Evolutionary conservation across 371 early-diverging fungal species (phyloP), one percentile per base, ranked within the genome.

Genomic region (Lichtheimia ornata): DNA sequence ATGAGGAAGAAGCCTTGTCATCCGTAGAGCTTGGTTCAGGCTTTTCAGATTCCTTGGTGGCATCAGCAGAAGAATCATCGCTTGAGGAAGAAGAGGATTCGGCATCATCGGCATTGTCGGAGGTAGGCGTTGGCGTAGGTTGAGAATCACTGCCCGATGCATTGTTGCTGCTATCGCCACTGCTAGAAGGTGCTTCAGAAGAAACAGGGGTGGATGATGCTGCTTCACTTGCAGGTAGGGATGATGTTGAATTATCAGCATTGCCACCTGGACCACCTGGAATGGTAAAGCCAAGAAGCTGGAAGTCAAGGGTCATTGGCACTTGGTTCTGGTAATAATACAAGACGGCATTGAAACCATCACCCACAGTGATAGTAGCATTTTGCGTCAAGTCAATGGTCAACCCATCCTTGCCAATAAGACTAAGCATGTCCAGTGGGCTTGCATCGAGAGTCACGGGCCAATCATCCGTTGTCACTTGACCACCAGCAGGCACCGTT

Each of bases 331-430:
- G 76, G 35, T 44, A 53, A 30, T 79, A 73, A n/a, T 58, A 59
- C 61, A 79, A 54, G 4, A 63, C 50, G 2, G 60, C 50, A 25
- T 45, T 45, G 53, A 61, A 73, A 2, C 62, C 52, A 24, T 67
- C 71, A 42, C 74, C 73, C 20, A 74, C 72, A 15, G 67, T 43
- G n/a, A 66, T 49, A 44, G 73, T 72, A 6, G 65, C 70, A 27
- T 70, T 74, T 59, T 74, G 75, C 12, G 54, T 43, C 18, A 78
- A 41, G 59, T 74, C 69, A 5, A 74, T 67, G 18, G 30, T 52
- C 50, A 65, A 66, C 18, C 59, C 49, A n/a, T 61, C 62, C 25
- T 43, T 43, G n/a, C 59, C 52, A 22, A 74, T 27, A 25, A 60
- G 22, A 5, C 50, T 55, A 0, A 63, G n/a, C 7, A 71, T 20